Evolutionary conservation across 169 alveolate genomes (phyloP).

Genomic region (Cyclospora cayetanensis): DNA sequence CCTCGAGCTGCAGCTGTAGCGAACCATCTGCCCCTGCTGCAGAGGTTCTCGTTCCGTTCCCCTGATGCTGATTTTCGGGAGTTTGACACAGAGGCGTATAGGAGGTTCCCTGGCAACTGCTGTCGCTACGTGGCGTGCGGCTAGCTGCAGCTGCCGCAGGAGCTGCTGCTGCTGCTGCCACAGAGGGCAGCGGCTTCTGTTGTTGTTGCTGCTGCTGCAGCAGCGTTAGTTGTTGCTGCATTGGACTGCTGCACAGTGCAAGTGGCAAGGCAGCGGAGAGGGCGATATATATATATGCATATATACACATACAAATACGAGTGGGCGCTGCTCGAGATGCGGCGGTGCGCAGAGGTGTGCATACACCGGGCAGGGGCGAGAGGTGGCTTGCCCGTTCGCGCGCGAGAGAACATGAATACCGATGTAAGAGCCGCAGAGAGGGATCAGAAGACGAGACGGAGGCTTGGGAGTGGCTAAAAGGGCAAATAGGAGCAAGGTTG

Average conservation of each 20-base stretch:
- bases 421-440: neutral
- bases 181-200: neutral
- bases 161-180: neutral
- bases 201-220: constrained; percentile 52
- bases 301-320: neutral
- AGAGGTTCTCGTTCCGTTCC: neutral
- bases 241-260: neutral
- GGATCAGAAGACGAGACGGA: neutral
- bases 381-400: too few species aligned
- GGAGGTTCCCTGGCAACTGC: neutral
- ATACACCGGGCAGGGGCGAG: constrained; percentile 22
- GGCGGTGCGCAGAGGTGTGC: constrained; percentile 38
- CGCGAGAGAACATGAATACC: too few species aligned
- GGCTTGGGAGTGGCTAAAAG: neutral
- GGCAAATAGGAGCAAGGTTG: neutral
- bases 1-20: constrained; percentile 26
- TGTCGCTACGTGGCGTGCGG: constrained; percentile 29
- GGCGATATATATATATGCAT: too few species aligned
- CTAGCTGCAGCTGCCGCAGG: constrained; percentile 56
- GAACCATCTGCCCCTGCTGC: constrained; percentile 41
- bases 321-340: neutral
- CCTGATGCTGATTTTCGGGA: constrained; percentile 33
- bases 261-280: too few species aligned
- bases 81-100: constrained; percentile 1
- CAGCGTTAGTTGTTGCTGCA: constrained; percentile 8